Evolutionary conservation across 2,329 filamentous ascomycete species (phyloP), one percentile per base, ranked within the genome.

Genomic region (Leptographium radiaticola): DNA sequence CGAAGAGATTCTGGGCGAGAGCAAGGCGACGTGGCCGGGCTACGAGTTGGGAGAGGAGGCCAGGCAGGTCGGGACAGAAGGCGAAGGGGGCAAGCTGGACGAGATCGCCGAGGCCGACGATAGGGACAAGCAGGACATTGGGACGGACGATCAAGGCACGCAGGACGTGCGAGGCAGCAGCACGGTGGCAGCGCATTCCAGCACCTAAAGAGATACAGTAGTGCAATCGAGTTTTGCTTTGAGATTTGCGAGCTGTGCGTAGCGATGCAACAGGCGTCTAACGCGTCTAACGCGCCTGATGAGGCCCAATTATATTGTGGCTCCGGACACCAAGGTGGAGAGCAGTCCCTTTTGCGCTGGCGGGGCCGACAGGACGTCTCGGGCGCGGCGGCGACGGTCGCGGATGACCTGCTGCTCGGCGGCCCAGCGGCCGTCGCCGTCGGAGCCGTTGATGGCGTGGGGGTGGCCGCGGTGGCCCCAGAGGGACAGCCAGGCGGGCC

Each of bases 321-420:
- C 18, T 44, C 46, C 60, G 13, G 49, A 55, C 43, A 42, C 44
- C 25, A 62, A 36, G 44, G 59, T 20, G 4, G 45, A 50, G 48
- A 58, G 25, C 31, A 58, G 15, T 0, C 59, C 57, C 15, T 31
- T 46, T 4, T 53, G 57, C 0, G 70, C 70, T 34, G 68, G 66
- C 57, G 67, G 64, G 2, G 75, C 56, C 39, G 77, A 75, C 49
- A 81, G 58, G 25, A 81, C 57, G 56, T 79, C 75, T 60, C 68
- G 68, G 2, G 75, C 77, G 59, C 77, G 67, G 56, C 71, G 69
- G 53, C 68, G 68, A 51, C 78, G 66, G 59, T 81, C 79, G 59
- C 67, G 65, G 20, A 81, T 74, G 2, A 80, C 77, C 42, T 71
- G 70, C 57, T 75, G 69, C 63, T 82, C 79, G 0, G 77, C 76